Evolutionary conservation across 1,284 basidiomycete genomes (phyloP).

Genomic region (Abortiporus biennis): DNA sequence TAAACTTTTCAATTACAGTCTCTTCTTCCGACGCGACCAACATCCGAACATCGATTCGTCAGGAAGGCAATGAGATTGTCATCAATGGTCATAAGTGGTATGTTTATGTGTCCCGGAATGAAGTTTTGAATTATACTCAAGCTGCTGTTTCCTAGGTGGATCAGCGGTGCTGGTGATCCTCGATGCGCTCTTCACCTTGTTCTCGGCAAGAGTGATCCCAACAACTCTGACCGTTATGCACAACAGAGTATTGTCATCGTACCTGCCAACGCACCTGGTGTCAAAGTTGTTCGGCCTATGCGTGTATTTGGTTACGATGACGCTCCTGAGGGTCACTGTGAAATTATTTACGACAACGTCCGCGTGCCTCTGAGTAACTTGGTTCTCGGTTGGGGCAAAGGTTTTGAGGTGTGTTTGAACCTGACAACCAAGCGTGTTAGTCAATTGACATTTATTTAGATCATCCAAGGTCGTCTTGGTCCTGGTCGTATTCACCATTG

Average conservation of each 20-base stretch:
- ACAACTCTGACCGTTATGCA: conserved; percentile 64
- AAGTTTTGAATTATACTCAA: conserved; percentile 2
- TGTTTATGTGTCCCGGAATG: conserved; percentile 7
- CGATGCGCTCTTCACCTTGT: conserved; percentile 88
- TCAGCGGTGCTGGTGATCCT: conserved; percentile 95
- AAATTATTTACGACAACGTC: conserved; percentile 93
- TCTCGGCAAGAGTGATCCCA: conserved; percentile 86
- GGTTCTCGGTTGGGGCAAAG: conserved; percentile 88
- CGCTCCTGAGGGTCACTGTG: conserved; percentile 94
- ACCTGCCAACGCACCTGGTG: conserved; percentile 81
- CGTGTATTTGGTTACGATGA: conserved; percentile 92
- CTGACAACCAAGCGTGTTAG: not conserved
- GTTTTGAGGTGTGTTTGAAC: conserved; percentile 67
- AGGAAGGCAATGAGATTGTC: conserved; percentile 85
- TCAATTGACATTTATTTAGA: conserved; percentile 36
- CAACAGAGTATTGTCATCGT: conserved; percentile 96
- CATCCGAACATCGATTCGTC: conserved; percentile 83
- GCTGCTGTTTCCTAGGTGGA: conserved; percentile 62
- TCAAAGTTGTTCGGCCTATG: conserved; percentile 90
- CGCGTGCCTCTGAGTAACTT: conserved; percentile 81
- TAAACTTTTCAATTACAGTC: conserved; percentile 39
- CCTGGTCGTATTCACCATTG: conserved; percentile 98
- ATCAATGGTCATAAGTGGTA: conserved; percentile 97
- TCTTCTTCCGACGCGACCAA: conserved; percentile 96
- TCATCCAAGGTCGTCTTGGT: conserved; percentile 95